Evolutionary conservation across 441 rosid species (phyloP).

Genomic region (Jatropha multifida): DNA sequence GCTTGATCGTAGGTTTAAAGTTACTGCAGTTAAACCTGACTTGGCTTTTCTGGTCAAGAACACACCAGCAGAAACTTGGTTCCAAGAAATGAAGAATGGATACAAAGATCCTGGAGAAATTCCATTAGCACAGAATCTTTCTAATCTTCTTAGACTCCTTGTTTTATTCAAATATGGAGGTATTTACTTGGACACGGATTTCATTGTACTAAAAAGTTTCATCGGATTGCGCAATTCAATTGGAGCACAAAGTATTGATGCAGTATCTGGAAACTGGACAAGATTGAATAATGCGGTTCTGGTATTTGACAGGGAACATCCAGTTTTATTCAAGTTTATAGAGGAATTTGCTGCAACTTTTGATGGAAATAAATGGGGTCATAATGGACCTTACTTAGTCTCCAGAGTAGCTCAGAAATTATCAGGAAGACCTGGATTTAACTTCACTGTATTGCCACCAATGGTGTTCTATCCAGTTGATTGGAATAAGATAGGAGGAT

Average conservation of each 20-base stretch:
- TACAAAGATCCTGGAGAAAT: conserved; percentile 62
- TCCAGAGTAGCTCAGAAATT: conserved; percentile 58
- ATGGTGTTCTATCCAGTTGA: conserved; percentile 70
- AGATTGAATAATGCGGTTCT: conserved; percentile 78
- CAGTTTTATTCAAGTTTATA: conserved; percentile 57
- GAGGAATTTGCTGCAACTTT: conserved; percentile 72
- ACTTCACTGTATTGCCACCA: conserved; percentile 63
- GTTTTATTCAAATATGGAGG: conserved; percentile 77
- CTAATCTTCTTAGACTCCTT: conserved; percentile 65
- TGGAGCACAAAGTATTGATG: conserved; percentile 65
- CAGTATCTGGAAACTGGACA: conserved; percentile 50
- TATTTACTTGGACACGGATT: conserved; percentile 67
- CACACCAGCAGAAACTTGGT: conserved; percentile 68
- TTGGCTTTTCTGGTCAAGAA: conserved; percentile 48
- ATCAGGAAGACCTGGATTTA: conserved; percentile 35
- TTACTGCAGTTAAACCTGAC: conserved; percentile 58
- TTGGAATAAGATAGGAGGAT: conserved; percentile 54
- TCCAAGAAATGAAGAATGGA: conserved; percentile 46
- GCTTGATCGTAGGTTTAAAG: conserved; percentile 39
- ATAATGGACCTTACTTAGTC: conserved; percentile 79
- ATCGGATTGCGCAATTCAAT: conserved; percentile 50
- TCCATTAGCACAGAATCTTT: conserved; percentile 70
- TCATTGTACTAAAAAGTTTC: conserved; percentile 50
- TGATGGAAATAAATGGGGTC: conserved; percentile 88
- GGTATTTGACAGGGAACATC: conserved; percentile 66